Conservation (phyloP, 306 rosid genomes). For the Glycyrrhiza uralensis region DNA sequence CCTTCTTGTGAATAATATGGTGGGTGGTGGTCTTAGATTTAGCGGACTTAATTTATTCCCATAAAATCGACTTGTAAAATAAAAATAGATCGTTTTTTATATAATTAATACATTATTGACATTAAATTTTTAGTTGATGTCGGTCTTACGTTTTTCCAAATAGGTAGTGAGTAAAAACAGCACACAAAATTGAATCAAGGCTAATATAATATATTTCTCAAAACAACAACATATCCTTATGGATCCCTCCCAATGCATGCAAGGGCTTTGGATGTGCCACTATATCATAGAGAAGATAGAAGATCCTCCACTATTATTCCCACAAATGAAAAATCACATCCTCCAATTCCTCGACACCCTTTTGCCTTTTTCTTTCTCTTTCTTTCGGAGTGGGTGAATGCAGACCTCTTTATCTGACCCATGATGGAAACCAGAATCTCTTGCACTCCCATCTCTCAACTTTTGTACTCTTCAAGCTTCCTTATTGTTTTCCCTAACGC, state of each 20-base stretch:
- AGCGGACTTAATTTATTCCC: too few species aligned
- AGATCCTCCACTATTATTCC: constrained; percentile 45
- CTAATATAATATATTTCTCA: background rate
- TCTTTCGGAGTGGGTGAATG: constrained; percentile 43
- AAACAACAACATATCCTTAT: constrained; percentile 37
- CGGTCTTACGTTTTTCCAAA: too few species aligned
- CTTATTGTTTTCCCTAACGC: constrained; percentile 36
- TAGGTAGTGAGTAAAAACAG: background rate
- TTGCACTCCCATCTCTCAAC: constrained; percentile 32
- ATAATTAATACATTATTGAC: too few species aligned
- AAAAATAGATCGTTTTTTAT: too few species aligned
- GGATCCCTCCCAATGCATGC: constrained; percentile 31
- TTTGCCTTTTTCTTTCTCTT: constrained; percentile 30
- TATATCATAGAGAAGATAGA: constrained; percentile 22
- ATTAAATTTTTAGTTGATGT: too few species aligned
- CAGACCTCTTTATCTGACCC: constrained; percentile 46
- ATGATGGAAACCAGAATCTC: constrained; percentile 51
- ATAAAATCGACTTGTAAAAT: too few species aligned
- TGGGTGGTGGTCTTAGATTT: too few species aligned
- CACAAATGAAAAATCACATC: constrained; percentile 33
- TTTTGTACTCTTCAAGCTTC: constrained; percentile 70
- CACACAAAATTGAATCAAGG: constrained; percentile 10
- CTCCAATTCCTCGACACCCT: constrained; percentile 29
- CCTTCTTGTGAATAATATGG: too few species aligned
- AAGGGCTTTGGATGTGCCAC: constrained; percentile 18